Percentiles rank a stretch among this genome's conserved stretches.
phyloP scores from a whole-genome alignment of 495 filamentous ascomycete genomes.

The Astrothelium subdiscretum region DNA sequence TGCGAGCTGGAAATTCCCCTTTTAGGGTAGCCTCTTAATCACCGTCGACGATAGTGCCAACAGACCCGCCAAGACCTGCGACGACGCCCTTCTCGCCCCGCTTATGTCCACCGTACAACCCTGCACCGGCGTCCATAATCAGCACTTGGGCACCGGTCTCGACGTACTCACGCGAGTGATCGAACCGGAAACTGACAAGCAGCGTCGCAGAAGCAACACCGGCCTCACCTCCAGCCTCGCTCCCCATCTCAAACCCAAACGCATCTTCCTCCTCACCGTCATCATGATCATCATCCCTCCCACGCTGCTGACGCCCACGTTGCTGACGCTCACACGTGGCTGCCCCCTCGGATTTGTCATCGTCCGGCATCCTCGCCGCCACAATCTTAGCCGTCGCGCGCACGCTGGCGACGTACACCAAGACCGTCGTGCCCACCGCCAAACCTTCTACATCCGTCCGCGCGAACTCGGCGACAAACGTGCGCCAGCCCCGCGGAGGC shows the following conservation, averaged over 20 bases:
- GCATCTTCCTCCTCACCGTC: slow-evolving; percentile 43
- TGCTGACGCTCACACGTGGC: slow-evolving; percentile 2
- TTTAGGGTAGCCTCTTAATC: too few relatives aligned
- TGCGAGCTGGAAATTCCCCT: too few relatives aligned
- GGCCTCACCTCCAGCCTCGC: slow-evolving; percentile 7
- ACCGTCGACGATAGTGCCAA: slow-evolving; percentile 49
- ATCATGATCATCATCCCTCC: slow-evolving; percentile 41
- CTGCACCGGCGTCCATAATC: slow-evolving; percentile 55
- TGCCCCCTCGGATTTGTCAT: slow-evolving; percentile 32
- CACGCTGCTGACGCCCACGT: slow-evolving; percentile 22
- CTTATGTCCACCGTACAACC: slow-evolving; percentile 36
- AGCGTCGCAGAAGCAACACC: slow-evolving; percentile 29
- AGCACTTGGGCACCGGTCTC: slow-evolving; percentile 69
- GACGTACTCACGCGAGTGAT: slow-evolving; percentile 72
- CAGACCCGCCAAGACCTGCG: slow-evolving; percentile 54
- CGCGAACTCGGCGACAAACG: slow-evolving; percentile 36
- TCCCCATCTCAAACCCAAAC: slow-evolving; percentile 19
- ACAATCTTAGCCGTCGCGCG: slow-evolving; percentile 63
- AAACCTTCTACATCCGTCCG: slow-evolving; percentile 22
- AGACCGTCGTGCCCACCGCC: slow-evolving; percentile 51
- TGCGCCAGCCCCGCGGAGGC: slow-evolving; percentile 41
- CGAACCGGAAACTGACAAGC: slow-evolving; percentile 63
- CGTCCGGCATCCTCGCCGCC: slow-evolving; percentile 24
- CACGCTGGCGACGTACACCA: slow-evolving; percentile 79
- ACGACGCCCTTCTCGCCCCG: slow-evolving; percentile 41